Percentiles rank a stretch among this genome's conserved stretches.
Evolutionary conservation across 495 filamentous ascomycete genomes (phyloP).

Genomic region (Podospora appendiculata): DNA sequence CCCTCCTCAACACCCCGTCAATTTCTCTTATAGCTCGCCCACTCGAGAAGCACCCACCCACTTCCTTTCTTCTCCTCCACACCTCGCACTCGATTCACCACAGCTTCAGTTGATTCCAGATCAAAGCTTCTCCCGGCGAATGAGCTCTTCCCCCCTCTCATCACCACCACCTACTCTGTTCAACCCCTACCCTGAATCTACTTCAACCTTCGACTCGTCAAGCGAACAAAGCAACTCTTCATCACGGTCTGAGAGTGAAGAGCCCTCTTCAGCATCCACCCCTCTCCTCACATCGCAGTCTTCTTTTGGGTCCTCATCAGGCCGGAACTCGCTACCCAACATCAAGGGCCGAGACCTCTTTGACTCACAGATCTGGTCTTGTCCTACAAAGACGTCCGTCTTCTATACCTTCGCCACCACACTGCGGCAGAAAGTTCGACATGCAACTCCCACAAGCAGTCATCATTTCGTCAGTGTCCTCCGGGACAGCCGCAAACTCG

Average conservation of each 20-base stretch:
- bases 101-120: neutral
- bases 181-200: slow-evolving; percentile 35
- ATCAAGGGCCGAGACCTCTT: slow-evolving; percentile 62
- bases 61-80: slow-evolving; percentile 18
- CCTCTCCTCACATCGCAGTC: slow-evolving; percentile 35
- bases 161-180: slow-evolving; percentile 36
- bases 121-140: slow-evolving; percentile 3
- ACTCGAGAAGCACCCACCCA: neutral
- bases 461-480: slow-evolving; percentile 58
- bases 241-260: slow-evolving; percentile 28
- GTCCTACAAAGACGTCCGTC: slow-evolving; percentile 52
- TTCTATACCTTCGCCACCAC: slow-evolving; percentile 63
- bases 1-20: neutral
- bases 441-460: slow-evolving; percentile 45
- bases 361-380: slow-evolving; percentile 56
- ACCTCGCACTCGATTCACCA: slow-evolving; percentile 3
- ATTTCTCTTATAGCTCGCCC: too few species aligned
- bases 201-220: slow-evolving; percentile 16
- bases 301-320: slow-evolving; percentile 20
- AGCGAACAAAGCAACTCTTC: slow-evolving; percentile 10
- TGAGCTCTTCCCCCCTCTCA: slow-evolving; percentile 36
- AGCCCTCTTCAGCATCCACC: slow-evolving; percentile 26
- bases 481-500: slow-evolving; percentile 52
- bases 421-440: slow-evolving; percentile 49
- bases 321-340: slow-evolving; percentile 34